A percentile compares a stretch with the other conserved stretches of the same genome.
phyloP scores from a whole-genome alignment of 495 filamentous ascomycete genomes.

The Xylaria intraflava region DNA sequence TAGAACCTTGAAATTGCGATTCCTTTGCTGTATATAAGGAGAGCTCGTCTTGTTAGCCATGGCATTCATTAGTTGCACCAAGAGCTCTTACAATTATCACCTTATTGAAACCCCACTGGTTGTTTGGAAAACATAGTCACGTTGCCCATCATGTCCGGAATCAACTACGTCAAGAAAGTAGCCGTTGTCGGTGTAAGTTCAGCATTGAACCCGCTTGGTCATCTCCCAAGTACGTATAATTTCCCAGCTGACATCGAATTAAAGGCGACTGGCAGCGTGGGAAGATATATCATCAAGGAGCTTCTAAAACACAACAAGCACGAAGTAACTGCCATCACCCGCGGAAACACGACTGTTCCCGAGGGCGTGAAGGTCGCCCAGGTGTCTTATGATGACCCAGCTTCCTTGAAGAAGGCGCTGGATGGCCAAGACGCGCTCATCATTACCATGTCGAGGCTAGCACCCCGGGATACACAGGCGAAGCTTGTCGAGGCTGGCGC shows the following conservation, averaged over 20 bases:
- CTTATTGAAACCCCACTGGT: not conserved
- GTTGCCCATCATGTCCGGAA: slow-evolving; percentile 13
- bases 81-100: not conserved
- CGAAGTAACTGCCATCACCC: slow-evolving; percentile 50
- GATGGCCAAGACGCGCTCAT: slow-evolving; percentile 49
- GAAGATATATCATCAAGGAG: slow-evolving; percentile 45
- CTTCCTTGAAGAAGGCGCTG: slow-evolving; percentile 35
- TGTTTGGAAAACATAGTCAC: not conserved
- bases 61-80: not conserved
- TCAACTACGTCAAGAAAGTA: slow-evolving; percentile 40
- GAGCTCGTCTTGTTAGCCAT: not conserved
- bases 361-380: slow-evolving; percentile 33
- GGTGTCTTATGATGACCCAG: slow-evolving; percentile 40
- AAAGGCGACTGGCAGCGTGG: slow-evolving; percentile 56
- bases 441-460: slow-evolving; percentile 44
- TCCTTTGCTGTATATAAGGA: not conserved
- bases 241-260: not conserved
- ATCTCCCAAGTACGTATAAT: not conserved
- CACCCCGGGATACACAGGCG: slow-evolving; percentile 12
- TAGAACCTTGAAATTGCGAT: not conserved
- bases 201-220: not conserved
- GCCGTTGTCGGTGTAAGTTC: slow-evolving; percentile 44
- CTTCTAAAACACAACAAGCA: slow-evolving; percentile 47
- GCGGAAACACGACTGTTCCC: slow-evolving; percentile 33
- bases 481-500: slow-evolving; percentile 53